phyloP scores from a whole-genome alignment of 495 filamentous ascomycete species.

The Lasiosphaeris hirsuta region DNA sequence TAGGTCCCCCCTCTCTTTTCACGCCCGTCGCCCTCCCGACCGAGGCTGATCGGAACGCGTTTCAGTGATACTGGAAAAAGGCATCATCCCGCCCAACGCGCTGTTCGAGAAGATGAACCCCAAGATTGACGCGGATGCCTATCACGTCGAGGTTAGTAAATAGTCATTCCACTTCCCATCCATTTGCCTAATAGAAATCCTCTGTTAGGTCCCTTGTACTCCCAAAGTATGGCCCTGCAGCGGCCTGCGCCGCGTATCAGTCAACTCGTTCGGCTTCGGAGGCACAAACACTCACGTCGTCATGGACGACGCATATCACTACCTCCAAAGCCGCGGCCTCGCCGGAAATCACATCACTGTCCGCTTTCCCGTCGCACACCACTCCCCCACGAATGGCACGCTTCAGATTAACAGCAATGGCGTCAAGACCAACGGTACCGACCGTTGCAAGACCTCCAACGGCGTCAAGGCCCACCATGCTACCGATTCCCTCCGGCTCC shows the following conservation, averaged over 20 bases:
- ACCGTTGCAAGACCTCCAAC: no score
- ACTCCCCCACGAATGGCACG: no score
- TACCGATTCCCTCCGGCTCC: slow-evolving; percentile 8
- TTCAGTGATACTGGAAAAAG: slow-evolving; percentile 49
- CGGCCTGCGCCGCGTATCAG: no score
- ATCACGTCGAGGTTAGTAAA: not conserved
- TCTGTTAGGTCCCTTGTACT: no score
- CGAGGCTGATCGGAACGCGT: not conserved
- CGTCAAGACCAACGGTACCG: not conserved
- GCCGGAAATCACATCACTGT: not conserved
- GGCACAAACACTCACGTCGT: slow-evolving; percentile 58
- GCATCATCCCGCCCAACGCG: slow-evolving; percentile 39
- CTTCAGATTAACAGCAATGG: no score
- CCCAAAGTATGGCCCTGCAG: no score
- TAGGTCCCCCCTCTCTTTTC: not conserved
- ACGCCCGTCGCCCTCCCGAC: not conserved
- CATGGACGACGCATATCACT: slow-evolving; percentile 37
- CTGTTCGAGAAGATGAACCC: slow-evolving; percentile 51
- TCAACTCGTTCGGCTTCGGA: slow-evolving; percentile 57
- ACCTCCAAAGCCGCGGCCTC: slow-evolving; percentile 6
- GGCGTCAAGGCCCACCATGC: not conserved
- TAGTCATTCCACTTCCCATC: no score
- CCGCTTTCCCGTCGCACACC: not conserved
- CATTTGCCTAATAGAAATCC: no score
- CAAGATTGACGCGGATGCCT: slow-evolving; percentile 32